phyloP scores from a whole-genome alignment of 129 eudicot genomes.

The Glebionis coronaria region DNA sequence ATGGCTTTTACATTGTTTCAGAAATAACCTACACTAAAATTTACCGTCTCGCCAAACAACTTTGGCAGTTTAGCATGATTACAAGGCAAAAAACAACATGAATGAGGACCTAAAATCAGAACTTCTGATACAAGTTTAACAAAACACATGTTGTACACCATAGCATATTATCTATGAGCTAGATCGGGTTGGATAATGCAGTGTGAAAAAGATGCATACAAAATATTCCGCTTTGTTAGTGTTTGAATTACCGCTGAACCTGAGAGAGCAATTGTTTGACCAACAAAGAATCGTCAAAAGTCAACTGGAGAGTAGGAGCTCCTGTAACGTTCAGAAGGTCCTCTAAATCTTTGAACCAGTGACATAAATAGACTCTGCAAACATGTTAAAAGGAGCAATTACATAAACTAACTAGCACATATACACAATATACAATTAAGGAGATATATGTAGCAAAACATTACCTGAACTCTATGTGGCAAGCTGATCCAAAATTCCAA shows the following conservation, averaged over 20 bases:
- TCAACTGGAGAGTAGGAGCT: constrained; percentile 92
- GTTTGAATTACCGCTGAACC: constrained; percentile 13
- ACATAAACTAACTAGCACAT: not conserved
- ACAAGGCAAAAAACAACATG: constrained; percentile 1
- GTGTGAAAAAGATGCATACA: constrained; percentile 13
- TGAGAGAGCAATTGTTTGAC: constrained; percentile 15
- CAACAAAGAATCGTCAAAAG: constrained; percentile 46
- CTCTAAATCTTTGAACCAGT: constrained; percentile 64
- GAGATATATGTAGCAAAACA: constrained; percentile 2
- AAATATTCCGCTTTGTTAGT: constrained; percentile 14
- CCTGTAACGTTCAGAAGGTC: constrained; percentile 69
- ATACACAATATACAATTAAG: not conserved
- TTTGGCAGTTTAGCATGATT: constrained; percentile 10
- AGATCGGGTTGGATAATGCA: constrained; percentile 8
- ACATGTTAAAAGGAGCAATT: not conserved
- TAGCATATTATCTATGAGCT: constrained; percentile 18
- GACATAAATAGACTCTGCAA: constrained; percentile 65
- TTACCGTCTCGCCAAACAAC: not conserved
- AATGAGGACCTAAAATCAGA: constrained; percentile 8
- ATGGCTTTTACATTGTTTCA: constrained; percentile 6
- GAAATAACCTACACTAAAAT: constrained; percentile 17
- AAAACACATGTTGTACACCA: constrained; percentile 25
- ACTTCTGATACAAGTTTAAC: constrained; percentile 3
- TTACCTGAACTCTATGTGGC: constrained; percentile 81
- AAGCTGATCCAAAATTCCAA: constrained; percentile 87